These are phyloP conservation scores for Phycomyces blakesleeanus DNA, from an alignment of 192 early-diverging fungal genomes.

Conservation along the genomic window DNA sequence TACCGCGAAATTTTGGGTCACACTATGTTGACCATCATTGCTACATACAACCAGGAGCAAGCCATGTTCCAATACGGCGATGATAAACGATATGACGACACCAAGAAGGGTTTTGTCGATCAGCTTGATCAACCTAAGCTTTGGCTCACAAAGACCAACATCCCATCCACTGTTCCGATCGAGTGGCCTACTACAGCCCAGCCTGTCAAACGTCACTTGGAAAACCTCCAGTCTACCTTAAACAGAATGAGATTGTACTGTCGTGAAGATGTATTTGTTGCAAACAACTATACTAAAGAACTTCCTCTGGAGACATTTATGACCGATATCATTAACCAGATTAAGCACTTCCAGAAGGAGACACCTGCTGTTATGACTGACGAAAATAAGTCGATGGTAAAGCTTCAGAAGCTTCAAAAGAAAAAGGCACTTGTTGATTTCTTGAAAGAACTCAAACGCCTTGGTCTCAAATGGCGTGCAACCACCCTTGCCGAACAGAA, in stretches of 20 bases:
- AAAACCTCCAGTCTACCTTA: slow-evolving; percentile 43
- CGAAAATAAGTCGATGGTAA: slow-evolving; percentile 53
- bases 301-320: slow-evolving; percentile 46
- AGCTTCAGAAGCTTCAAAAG: slow-evolving; percentile 63
- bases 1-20: slow-evolving; percentile 76
- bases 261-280: slow-evolving; percentile 34
- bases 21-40: slow-evolving; percentile 69
- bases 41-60: slow-evolving; percentile 41
- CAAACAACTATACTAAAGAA: slow-evolving; percentile 13
- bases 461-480: slow-evolving; percentile 54
- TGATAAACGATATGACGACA: slow-evolving; percentile 29
- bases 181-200: background rate
- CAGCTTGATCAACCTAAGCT: slow-evolving; percentile 31
- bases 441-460: slow-evolving; percentile 61
- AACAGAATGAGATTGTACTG: slow-evolving; percentile 35
- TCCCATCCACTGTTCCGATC: background rate
- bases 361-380: slow-evolving; percentile 50
- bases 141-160: slow-evolving; percentile 36
- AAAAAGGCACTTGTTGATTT: slow-evolving; percentile 79
- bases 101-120: slow-evolving; percentile 35
- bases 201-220: slow-evolving; percentile 38
- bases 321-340: slow-evolving; percentile 49
- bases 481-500: slow-evolving; percentile 24
- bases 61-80: slow-evolving; percentile 37
- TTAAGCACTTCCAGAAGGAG: slow-evolving; percentile 55